phyloP scores from a whole-genome alignment of 2,329 filamentous ascomycete genomes.

The Stemphylium beticola region DNA sequence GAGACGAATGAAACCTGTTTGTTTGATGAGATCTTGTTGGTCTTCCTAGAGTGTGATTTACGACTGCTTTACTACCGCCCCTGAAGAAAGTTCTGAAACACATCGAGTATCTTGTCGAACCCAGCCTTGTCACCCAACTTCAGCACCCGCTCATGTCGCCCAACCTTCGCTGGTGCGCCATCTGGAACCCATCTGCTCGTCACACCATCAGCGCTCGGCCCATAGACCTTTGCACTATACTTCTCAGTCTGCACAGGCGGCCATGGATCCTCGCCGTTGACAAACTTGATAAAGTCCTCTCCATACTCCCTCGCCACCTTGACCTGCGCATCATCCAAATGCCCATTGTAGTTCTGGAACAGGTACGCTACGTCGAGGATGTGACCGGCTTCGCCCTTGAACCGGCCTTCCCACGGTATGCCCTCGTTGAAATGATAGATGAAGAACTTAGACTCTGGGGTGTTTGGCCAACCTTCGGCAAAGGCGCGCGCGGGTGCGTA shows the following conservation, averaged over 20 bases:
- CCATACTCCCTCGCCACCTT: conserved; percentile 32
- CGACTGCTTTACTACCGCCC: conserved; percentile 10
- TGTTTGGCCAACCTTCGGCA: conserved; percentile 46
- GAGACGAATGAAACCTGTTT: too few species aligned
- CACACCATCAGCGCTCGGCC: conserved; percentile 36
- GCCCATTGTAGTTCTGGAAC: conserved; percentile 44
- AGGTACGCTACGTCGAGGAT: conserved; percentile 44
- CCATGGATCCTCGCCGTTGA: conserved; percentile 43
- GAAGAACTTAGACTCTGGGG: conserved; percentile 35
- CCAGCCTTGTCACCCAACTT: conserved; percentile 35
- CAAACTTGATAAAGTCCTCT: conserved; percentile 43
- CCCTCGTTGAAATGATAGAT: conserved; percentile 45
- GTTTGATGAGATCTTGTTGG: too few species aligned
- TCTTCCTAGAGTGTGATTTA: too few species aligned
- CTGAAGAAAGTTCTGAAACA: conserved; percentile 38
- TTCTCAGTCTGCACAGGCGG: conserved; percentile 32
- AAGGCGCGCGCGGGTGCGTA: conserved; percentile 53
- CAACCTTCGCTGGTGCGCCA: conserved; percentile 35
- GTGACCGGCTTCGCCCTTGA: conserved; percentile 43
- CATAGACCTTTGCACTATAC: conserved; percentile 37
- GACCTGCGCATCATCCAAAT: conserved; percentile 29
- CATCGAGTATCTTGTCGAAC: conserved; percentile 31
- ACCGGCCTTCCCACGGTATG: conserved; percentile 45
- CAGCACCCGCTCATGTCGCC: conserved; percentile 30
- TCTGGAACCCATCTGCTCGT: conserved; percentile 33